Evolutionary conservation across 1,284 basidiomycete genomes (phyloP), one percentile per base, ranked within the genome.

Genomic region (Athelia sp.): DNA sequence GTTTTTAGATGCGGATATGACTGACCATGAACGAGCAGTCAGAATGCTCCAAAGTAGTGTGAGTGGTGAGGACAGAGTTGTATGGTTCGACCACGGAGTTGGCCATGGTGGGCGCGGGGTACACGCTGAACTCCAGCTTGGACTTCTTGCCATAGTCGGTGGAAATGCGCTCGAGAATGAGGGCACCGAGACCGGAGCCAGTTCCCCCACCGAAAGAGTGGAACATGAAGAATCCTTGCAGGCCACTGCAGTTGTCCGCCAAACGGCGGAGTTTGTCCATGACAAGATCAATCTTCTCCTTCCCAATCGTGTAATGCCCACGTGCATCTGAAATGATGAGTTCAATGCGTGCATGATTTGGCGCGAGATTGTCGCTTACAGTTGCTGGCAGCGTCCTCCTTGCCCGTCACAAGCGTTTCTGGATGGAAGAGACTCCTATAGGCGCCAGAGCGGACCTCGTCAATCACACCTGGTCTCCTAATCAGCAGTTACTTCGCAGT

Each of bases 211-310:
- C 97, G 69, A 98, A 98, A 46, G 97, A 99, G 79, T 99, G 97
- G 89, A 99, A 99, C 64, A 98, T 93, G 66, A 99, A 99, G 84
- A 99, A 99, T 62, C 97, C 97, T 74, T 99, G 97, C 42, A 99
- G 87, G 66, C 97, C 97, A 55, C 84, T 84, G 76, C 96, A 98
- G 77, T 98, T 97, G 74, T 99, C 97, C 54, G 96, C 88, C 56
- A 99, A 82, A 62, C 92, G 89, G 68, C 97, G 90, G 63, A 98
- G 81, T 67, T 93, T 94, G 77, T 99, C 97, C 82, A 98, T 92
- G 48, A 97, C 95, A 45, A 79, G 69, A 64, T 90, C 87, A 53
- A 93, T 92, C 73, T 88, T 88, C 72, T 98, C 95, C 75, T 98
- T 98, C 62, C 95, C 95, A 66, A 98, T 88, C 55, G 96, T 98